phyloP scores from a whole-genome alignment of 768 basidiomycete genomes.

The Albatrellus ellisii region DNA sequence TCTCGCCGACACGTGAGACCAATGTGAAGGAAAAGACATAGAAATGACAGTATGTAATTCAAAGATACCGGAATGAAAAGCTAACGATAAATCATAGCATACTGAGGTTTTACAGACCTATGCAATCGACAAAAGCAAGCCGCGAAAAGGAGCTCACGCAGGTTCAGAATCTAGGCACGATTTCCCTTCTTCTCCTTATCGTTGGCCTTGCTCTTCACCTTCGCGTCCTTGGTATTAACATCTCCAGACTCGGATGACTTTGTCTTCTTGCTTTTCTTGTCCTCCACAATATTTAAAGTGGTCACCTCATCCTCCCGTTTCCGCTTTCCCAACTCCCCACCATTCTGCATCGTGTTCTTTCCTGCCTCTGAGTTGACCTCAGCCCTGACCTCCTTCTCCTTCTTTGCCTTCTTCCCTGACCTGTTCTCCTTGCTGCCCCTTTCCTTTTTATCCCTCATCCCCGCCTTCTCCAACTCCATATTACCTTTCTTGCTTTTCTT shows the following conservation, averaged over 20 bases:
- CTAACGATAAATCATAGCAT: neutral
- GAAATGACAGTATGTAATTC: neutral
- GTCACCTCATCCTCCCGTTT: no score
- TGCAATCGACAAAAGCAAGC: neutral
- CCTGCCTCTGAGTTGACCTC: neutral
- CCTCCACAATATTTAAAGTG: neutral
- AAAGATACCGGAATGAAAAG: neutral
- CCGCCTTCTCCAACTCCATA: slow-evolving; percentile 5
- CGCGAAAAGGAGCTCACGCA: neutral
- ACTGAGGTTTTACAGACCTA: neutral
- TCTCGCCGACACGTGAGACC: no score
- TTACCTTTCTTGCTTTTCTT: slow-evolving; percentile 14
- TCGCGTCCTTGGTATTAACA: neutral
- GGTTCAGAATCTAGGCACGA: slow-evolving; percentile 3
- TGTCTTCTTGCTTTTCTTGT: slow-evolving; percentile 6
- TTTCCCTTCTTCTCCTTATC: slow-evolving; percentile 13
- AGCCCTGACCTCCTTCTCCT: neutral
- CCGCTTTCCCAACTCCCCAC: neutral
- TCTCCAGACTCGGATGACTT: neutral
- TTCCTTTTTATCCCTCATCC: slow-evolving; percentile 21
- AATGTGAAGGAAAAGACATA: neutral
- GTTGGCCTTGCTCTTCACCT: neutral
- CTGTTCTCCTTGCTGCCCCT: slow-evolving; percentile 15
- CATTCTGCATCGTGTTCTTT: neutral
- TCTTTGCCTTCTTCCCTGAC: slow-evolving; percentile 11